phyloP scores from a whole-genome alignment of 1,139 yeast genomes.

The Pichia sp. region DNA sequence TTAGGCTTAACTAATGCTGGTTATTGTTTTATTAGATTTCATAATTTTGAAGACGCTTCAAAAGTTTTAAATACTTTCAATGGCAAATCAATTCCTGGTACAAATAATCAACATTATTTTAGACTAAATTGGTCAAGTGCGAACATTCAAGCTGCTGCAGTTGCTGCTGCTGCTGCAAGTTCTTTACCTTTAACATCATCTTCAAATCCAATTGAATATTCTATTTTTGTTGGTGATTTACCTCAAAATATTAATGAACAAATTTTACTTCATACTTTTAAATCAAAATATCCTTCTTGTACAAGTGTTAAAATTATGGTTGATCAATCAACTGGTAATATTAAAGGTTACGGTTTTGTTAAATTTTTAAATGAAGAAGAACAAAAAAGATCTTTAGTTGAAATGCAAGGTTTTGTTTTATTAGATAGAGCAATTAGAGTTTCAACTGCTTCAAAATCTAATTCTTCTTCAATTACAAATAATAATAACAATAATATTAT shows the following conservation, averaged over 20 bases:
- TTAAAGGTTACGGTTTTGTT: conserved; percentile 73
- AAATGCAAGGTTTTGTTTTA: conserved; percentile 70
- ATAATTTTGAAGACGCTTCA: conserved; percentile 56
- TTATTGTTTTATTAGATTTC: conserved; percentile 68
- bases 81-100: conserved; percentile 61
- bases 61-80: conserved; percentile 51
- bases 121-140: conserved; percentile 69
- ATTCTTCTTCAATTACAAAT: conserved; percentile 8
- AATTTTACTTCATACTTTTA: conserved; percentile 59
- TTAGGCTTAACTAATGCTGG: conserved; percentile 49
- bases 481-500: background rate
- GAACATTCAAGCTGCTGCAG: conserved; percentile 22
- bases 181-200: conserved; percentile 8
- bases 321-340: conserved; percentile 66
- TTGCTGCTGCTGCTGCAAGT: conserved; percentile 13
- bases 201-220: conserved; percentile 35
- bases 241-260: conserved; percentile 71
- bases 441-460: conserved; percentile 56
- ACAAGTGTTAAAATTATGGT: conserved; percentile 67
- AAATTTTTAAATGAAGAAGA: conserved; percentile 59
- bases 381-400: conserved; percentile 56
- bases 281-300: conserved; percentile 54
- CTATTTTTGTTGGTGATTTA: conserved; percentile 73
- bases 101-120: conserved; percentile 46
- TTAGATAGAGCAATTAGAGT: conserved; percentile 72